phyloP scores from a whole-genome alignment of 2,329 filamentous ascomycete species.

The Dothistroma pini region DNA sequence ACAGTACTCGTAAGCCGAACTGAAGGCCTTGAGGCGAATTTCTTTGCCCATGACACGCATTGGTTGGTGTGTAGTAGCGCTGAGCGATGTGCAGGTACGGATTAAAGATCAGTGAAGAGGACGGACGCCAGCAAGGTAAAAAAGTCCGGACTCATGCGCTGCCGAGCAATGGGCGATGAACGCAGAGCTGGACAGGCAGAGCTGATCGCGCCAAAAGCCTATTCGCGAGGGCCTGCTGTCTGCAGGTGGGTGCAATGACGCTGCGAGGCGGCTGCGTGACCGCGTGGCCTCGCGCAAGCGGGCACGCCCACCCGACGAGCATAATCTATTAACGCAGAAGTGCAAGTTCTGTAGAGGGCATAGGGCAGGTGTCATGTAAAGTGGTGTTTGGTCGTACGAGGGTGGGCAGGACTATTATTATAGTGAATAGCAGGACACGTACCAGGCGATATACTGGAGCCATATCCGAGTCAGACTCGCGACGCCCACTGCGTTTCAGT shows the following conservation, averaged over 20 bases:
- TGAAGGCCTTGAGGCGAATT: slow-evolving; percentile 23
- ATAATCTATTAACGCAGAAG: slow-evolving; percentile 2
- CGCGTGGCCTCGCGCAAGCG: slow-evolving; percentile 2
- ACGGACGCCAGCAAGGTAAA: slow-evolving; percentile 1
- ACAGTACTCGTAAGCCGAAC: slow-evolving; percentile 22
- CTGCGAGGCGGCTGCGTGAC: slow-evolving; percentile 2
- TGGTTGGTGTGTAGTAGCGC: slow-evolving; percentile 2
- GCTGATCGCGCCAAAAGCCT: background rate
- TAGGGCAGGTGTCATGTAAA: background rate
- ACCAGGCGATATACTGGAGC: slow-evolving; percentile 27
- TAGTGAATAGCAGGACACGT: slow-evolving; percentile 10
- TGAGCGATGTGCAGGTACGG: background rate
- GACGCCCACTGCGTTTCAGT: slow-evolving; percentile 15
- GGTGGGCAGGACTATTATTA: background rate
- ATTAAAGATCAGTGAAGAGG: slow-evolving; percentile 1
- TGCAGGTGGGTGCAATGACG: background rate
- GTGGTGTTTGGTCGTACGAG: background rate
- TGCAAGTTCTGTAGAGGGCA: background rate
- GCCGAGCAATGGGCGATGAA: background rate
- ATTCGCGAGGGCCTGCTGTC: background rate
- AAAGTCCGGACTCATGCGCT: background rate
- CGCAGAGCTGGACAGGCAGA: background rate
- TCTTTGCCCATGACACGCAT: slow-evolving; percentile 8
- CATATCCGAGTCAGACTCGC: slow-evolving; percentile 18
- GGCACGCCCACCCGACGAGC: slow-evolving; percentile 2